Base-by-base conservation (phyloP, 2,329 filamentous ascomycete species). In the Sporothrix schenckii region DNA sequence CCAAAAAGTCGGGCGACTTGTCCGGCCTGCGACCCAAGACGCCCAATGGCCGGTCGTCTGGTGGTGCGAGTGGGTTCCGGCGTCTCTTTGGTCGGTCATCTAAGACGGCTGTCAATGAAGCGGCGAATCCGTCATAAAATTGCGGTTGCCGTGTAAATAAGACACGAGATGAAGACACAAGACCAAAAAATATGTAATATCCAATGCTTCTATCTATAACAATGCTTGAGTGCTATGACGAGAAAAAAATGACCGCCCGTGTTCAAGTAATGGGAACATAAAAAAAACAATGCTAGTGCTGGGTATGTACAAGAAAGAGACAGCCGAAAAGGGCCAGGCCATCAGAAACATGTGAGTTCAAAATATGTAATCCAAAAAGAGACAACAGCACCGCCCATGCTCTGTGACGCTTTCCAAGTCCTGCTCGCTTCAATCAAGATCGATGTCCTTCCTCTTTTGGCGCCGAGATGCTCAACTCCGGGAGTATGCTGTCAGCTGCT, bases 41-140 rank as follows among this genome's bases (percentile, higher is more conserved):
- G n/a, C 66, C 73, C 2, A 70, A 65, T 7, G 34, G 69, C 27
- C 69, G 69, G 41, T 58, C 56, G 9, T 69, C 67, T 19, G 54
- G 67, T 9, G 60, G 65, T 4, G 49, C 54, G 13, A 67, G 73
- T 44, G 70, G 72, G 1, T 67, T 75, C 30, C 70, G 74, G 54
- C 70, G 74, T 16, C 65, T 75, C 5, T 75, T 75, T 66, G 70
- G 73, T 6, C 71, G 73, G 53, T 53, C 67, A 10, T 58, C 53
- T 2, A 50, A 49, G 53, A 52, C 53, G 24, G 10, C 47, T 9
- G 63, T 52, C 63, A 66, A 66, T 9, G 63, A 66, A 7, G 27
- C 24, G 9, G 47, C 63, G 19, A 66, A 52, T 16, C 61, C 34
- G 34, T 44, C n/a, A 61, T 41, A 34, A 50, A n/a, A 11, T 2